Evolutionary conservation across 768 basidiomycete genomes (phyloP).

Genomic region (Collybia sp.): DNA sequence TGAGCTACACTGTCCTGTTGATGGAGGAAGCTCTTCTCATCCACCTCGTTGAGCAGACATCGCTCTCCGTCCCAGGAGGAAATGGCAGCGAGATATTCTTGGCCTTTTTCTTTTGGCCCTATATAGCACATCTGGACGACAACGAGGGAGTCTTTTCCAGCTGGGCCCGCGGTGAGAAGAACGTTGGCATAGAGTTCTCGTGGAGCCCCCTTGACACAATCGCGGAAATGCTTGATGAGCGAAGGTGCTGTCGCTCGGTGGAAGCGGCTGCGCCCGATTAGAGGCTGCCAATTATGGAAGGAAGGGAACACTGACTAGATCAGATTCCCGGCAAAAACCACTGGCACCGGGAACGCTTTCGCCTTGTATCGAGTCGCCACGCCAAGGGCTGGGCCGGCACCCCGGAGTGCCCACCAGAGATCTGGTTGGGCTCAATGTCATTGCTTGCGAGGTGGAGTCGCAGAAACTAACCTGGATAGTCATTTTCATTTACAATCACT

Average conservation of each 20-base stretch:
- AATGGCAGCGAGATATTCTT: conserved; percentile 76
- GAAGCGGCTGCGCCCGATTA: conserved; percentile 59
- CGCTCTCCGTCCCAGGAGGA: conserved; percentile 86
- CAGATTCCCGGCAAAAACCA: conserved; percentile 89
- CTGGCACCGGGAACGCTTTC: conserved; percentile 83
- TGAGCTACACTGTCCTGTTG: conserved; percentile 94
- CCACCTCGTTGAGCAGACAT: conserved; percentile 84
- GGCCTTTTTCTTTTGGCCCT: conserved; percentile 68
- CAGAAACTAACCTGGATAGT: conserved; percentile 52
- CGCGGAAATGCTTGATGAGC: conserved; percentile 87
- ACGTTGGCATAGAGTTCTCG: conserved; percentile 87
- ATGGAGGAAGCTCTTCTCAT: conserved; percentile 83
- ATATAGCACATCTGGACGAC: conserved; percentile 92
- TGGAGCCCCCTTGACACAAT: conserved; percentile 87
- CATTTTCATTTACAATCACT: conserved; percentile 67
- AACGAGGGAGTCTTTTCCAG: conserved; percentile 76
- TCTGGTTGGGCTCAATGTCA: conserved; percentile 35
- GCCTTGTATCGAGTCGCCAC: conserved; percentile 88
- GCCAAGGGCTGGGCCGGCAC: conserved; percentile 79
- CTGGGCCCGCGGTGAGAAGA: conserved; percentile 86
- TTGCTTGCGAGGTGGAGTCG: not conserved
- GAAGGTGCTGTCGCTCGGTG: conserved; percentile 83
- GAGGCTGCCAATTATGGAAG: conserved; percentile 1
- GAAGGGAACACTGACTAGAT: conserved; percentile 63
- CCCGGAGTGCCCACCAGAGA: conserved; percentile 85